Evolutionary conservation across 2,329 filamentous ascomycete species (phyloP).

Genomic region (Lomentospora prolificans): DNA sequence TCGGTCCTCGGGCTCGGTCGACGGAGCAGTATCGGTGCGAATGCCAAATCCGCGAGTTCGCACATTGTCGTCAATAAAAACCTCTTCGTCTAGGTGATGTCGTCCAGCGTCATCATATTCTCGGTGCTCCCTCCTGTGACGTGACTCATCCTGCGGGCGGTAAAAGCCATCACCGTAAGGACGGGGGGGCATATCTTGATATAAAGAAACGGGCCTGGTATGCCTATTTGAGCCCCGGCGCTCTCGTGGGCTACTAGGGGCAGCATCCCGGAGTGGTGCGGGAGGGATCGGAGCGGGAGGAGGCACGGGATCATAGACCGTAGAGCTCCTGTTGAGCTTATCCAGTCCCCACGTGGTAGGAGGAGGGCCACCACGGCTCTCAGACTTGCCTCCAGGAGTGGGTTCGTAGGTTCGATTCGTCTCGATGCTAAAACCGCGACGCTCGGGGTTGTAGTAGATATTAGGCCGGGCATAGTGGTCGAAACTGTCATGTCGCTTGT

Average conservation of each 20-base stretch:
- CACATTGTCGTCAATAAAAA: constrained; percentile 25
- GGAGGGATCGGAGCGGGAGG: constrained; percentile 30
- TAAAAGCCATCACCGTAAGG: constrained; percentile 39
- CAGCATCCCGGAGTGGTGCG: constrained; percentile 14
- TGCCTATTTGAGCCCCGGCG: constrained; percentile 14
- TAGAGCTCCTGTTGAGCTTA: constrained; percentile 42
- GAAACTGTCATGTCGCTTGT: constrained; percentile 41
- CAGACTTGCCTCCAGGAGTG: constrained; percentile 17
- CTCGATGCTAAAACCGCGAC: constrained; percentile 35
- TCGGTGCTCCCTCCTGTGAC: constrained; percentile 29
- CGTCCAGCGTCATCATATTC: constrained; percentile 28
- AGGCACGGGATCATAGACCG: constrained; percentile 36
- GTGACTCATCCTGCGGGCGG: constrained; percentile 38
- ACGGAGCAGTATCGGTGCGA: constrained; percentile 26
- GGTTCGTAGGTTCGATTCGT: constrained; percentile 31
- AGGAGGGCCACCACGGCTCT: constrained; percentile 45
- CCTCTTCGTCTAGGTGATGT: constrained; percentile 18
- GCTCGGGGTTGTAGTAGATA: constrained; percentile 39
- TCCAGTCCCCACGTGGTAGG: constrained; percentile 63
- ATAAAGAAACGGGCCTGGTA: constrained; percentile 39
- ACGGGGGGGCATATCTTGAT: constrained; percentile 38
- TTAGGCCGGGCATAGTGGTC: constrained; percentile 49
- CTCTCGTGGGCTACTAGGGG: not conserved
- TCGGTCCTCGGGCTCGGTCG: constrained; percentile 29
- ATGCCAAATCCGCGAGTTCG: constrained; percentile 41